phyloP scores from a whole-genome alignment of 2,329 filamentous ascomycete species.

The Epichloe bromicola region DNA sequence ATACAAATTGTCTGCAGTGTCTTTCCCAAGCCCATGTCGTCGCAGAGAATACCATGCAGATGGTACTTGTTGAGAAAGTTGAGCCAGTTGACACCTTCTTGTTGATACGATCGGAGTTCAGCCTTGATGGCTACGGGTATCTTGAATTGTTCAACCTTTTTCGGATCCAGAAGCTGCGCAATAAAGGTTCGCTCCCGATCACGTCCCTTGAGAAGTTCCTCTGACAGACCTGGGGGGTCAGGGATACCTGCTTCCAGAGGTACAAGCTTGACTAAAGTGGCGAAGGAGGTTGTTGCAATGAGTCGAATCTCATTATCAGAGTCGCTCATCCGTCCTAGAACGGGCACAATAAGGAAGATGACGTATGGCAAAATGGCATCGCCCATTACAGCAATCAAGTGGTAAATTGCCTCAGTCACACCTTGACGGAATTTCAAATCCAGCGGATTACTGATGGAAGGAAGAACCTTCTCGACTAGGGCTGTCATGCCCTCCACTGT shows the following conservation, averaged over 20 bases:
- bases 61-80: constrained; percentile 97
- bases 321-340: constrained; percentile 95
- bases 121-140: constrained; percentile 97
- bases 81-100: constrained; percentile 98
- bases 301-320: constrained; percentile 91
- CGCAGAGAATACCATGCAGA: constrained; percentile 92
- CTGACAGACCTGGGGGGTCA: constrained; percentile 88
- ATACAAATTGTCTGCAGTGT: constrained; percentile 96
- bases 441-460: constrained; percentile 79
- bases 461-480: constrained; percentile 82
- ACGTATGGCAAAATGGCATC: constrained; percentile 93
- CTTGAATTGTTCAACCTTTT: constrained; percentile 87
- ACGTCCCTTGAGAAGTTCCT: constrained; percentile 75
- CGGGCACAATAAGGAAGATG: constrained; percentile 95
- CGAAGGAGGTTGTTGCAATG: constrained; percentile 92
- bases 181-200: constrained; percentile 96
- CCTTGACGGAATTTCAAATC: constrained; percentile 86
- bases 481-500: constrained; percentile 92
- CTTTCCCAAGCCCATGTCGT: constrained; percentile 98
- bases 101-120: constrained; percentile 89
- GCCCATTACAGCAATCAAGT: constrained; percentile 96
- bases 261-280: constrained; percentile 91
- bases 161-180: constrained; percentile 85
- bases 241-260: constrained; percentile 95
- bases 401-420: constrained; percentile 89